Percentiles rank a stretch among this genome's conserved stretches.
Evolutionary conservation across 2,329 filamentous ascomycete genomes (phyloP).

Genomic region (Pezicula rhizophila): DNA sequence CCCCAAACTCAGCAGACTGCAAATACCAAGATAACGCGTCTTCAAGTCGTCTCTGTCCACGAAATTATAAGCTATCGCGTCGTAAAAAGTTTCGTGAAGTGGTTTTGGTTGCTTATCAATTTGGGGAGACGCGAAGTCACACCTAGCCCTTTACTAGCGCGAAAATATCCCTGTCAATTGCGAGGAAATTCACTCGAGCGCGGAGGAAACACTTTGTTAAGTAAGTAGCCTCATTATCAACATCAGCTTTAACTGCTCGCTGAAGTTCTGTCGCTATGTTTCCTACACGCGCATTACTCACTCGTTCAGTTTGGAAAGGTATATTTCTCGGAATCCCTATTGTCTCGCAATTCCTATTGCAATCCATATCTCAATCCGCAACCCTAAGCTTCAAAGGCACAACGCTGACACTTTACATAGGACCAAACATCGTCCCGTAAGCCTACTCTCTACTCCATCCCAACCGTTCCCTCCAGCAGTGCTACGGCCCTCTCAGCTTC

Average conservation of each 20-base stretch:
- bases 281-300: constrained; percentile 49
- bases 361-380: background rate
- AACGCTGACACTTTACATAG: constrained; percentile 34
- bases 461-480: constrained; percentile 2
- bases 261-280: constrained; percentile 40
- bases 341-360: background rate
- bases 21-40: no score
- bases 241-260: background rate
- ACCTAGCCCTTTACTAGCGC: background rate
- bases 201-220: background rate
- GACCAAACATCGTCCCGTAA: constrained; percentile 67
- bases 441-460: constrained; percentile 21
- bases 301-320: constrained; percentile 74
- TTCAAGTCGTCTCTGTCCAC: no score
- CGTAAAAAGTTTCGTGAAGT: background rate
- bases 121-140: constrained; percentile 9
- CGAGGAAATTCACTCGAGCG: background rate
- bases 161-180: constrained; percentile 3
- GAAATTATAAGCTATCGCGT: background rate
- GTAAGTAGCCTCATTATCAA: background rate
- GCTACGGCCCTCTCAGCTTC: no score
- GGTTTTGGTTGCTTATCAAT: background rate
- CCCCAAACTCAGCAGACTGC: no score
- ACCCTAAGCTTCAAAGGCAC: constrained; percentile 3
- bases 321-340: constrained; percentile 5